A percentile compares a stretch with the other conserved stretches of the same genome.
These are phyloP conservation scores for Gomphus bonarii DNA, from an alignment of 1,284 basidiomycete species.

Conservation along the genomic window DNA sequence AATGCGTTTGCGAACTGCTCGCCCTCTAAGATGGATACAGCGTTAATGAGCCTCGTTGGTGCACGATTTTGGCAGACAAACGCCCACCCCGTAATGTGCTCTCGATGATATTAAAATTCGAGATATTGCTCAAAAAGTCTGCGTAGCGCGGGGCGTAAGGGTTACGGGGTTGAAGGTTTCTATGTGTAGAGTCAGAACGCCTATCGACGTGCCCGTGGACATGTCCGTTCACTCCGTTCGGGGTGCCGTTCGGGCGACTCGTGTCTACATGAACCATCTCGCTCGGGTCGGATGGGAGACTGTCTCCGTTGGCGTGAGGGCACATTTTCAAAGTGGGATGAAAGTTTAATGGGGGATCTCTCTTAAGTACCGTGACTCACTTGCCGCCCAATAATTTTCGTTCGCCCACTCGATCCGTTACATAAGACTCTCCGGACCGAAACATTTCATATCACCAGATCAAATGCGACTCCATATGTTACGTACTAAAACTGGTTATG, in stretches of 20 bases:
- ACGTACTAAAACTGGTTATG: too few relatives aligned
- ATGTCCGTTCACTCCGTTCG: slow-evolving; percentile 19
- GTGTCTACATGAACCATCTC: slow-evolving; percentile 64
- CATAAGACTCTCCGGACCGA: too few relatives aligned
- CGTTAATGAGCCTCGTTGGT: background rate
- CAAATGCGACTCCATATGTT: too few relatives aligned
- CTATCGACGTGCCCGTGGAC: slow-evolving; percentile 30
- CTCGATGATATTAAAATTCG: slow-evolving; percentile 96
- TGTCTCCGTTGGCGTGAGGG: slow-evolving; percentile 48
- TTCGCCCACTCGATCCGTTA: too few relatives aligned
- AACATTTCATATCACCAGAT: too few relatives aligned
- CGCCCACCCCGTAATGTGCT: slow-evolving; percentile 94
- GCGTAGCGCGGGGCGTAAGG: slow-evolving; percentile 83
- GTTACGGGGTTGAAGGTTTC: slow-evolving; percentile 41
- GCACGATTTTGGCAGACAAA: slow-evolving; percentile 27
- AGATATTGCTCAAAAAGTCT: slow-evolving; percentile 87
- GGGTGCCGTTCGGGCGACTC: slow-evolving; percentile 21
- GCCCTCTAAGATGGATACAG: slow-evolving; percentile 56
- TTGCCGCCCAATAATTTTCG: too few relatives aligned
- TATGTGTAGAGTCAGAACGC: slow-evolving; percentile 17
- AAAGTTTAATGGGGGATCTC: slow-evolving; percentile 10
- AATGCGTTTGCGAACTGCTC: slow-evolving; percentile 99
- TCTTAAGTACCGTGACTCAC: background rate
- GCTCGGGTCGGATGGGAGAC: slow-evolving; percentile 31
- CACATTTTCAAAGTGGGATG: slow-evolving; percentile 37